Base-by-base conservation (phyloP, 169 alveolate genomes). In the Plasmodium malariae region DNA sequence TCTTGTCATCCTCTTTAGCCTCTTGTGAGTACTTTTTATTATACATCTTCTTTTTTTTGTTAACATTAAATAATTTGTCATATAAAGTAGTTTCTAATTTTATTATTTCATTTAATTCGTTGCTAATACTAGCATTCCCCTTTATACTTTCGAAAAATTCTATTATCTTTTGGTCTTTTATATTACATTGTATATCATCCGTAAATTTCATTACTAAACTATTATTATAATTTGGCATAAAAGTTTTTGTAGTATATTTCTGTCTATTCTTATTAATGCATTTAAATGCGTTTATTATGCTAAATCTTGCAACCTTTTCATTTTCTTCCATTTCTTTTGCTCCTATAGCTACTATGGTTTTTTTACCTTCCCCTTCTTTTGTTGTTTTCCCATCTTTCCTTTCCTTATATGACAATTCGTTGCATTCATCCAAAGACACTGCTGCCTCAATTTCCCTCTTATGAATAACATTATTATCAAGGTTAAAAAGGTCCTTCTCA, bases 101-200 rank as follows among this genome's bases (percentile, higher is more conserved):
- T n/a, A n/a, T n/a, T n/a, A n/a, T n/a, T n/a, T n/a, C n/a, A n/a
- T n/a, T n/a, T n/a, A n/a, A n/a, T n/a, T n/a, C n/a, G n/a, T n/a
- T n/a, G n/a, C n/a, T n/a, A n/a, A n/a, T n/a, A n/a, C n/a, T n/a
- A n/a, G n/a, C n/a, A n/a, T n/a, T n/a, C n/a, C n/a, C n/a, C n/a
- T n/a, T n/a, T n/a, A n/a, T n/a, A 3, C 1, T 74, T 24, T 74
- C 14, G 34, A 74, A 74, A 74, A 74, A 57, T 0, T 60, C 28
- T 24, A 36, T 45, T 57, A 74, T 59, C 36, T 57, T 62, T 34
- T 37, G 32, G 60, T 74, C 68, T 0, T 28, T 21, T n/a, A 74
- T 74, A 49, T 74, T 49, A 65, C 65, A 40, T 12, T 80, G 24
- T 65, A 21, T 32, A 17, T 45, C 80, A 69, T 80, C 80, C 2